These are phyloP conservation scores for Funneliformis caledonium DNA, from an alignment of 371 early-diverging fungal genomes.

Conservation along the genomic window DNA sequence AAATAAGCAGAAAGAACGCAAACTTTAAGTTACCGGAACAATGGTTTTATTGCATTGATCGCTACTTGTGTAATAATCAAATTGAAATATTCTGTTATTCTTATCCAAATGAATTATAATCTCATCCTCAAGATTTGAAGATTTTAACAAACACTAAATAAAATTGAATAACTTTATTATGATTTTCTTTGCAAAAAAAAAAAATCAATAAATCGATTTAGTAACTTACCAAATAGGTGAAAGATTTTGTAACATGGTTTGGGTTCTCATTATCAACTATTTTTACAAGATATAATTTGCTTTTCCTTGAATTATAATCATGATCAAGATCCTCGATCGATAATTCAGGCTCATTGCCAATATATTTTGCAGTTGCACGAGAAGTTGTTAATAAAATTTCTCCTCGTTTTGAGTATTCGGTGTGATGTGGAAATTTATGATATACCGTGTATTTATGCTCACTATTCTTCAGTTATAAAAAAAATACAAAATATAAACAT, in stretches of 20 bases:
- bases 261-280: constrained; percentile 33
- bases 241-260: constrained; percentile 13
- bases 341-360: neutral
- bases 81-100: constrained; percentile 23
- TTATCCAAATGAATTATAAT: constrained; percentile 37
- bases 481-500: no score
- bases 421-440: constrained; percentile 29
- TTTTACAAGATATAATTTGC: constrained; percentile 24
- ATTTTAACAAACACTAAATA: constrained; percentile 30
- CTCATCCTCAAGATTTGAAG: constrained; percentile 38
- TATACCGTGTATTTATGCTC: constrained; percentile 25
- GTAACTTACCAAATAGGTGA: constrained; percentile 24
- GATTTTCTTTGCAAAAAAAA: neutral
- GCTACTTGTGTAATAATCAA: constrained; percentile 36
- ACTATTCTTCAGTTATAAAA: neutral
- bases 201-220: neutral
- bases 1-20: neutral
- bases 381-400: constrained; percentile 6
- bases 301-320: neutral
- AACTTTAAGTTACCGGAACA: neutral
- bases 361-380: neutral
- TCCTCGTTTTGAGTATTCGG: constrained; percentile 33
- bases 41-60: constrained; percentile 14
- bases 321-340: neutral
- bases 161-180: neutral